These are phyloP conservation scores for Fusarium fracticaudum DNA, from an alignment of 2,329 filamentous ascomycete species.

Conservation along the genomic window DNA sequence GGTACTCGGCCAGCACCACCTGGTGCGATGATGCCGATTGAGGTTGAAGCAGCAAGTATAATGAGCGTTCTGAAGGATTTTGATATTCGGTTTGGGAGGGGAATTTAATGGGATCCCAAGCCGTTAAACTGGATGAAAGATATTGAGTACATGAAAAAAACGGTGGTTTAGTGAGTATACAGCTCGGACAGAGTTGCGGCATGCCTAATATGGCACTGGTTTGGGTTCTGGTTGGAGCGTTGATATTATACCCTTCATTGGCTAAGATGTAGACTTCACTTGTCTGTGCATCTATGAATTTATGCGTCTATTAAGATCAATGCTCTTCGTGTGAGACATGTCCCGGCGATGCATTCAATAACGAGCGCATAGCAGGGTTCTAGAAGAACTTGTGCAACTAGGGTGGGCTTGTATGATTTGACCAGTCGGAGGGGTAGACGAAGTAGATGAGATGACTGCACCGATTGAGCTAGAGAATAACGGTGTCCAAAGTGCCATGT, in stretches of 20 bases:
- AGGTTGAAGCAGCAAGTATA: constrained; percentile 84
- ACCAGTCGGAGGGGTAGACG: constrained; percentile 24
- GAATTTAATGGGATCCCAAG: constrained; percentile 44
- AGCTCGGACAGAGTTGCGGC: constrained; percentile 17
- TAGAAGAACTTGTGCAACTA: constrained; percentile 27
- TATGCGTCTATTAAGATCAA: constrained; percentile 33
- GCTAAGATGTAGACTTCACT: constrained; percentile 35
- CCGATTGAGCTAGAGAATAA: constrained; percentile 1
- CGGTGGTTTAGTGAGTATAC: constrained; percentile 7
- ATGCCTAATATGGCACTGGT: constrained; percentile 37
- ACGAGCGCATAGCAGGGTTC: constrained; percentile 22
- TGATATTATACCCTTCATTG: constrained; percentile 46
- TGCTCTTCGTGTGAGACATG: constrained; percentile 12
- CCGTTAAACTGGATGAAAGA: constrained; percentile 17
- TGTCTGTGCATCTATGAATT: constrained; percentile 40
- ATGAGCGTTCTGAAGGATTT: constrained; percentile 88
- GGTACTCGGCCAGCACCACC: constrained; percentile 44
- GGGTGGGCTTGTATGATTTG: constrained; percentile 7
- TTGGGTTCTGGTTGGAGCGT: constrained; percentile 39
- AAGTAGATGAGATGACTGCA: neutral
- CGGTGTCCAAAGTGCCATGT: neutral
- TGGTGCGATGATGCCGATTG: constrained; percentile 67
- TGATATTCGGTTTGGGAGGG: constrained; percentile 74
- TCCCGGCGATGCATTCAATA: constrained; percentile 5
- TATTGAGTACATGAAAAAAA: constrained; percentile 9